phyloP scores from a whole-genome alignment of 192 early-diverging fungal genomes.

The Chytriomyces sp. region DNA sequence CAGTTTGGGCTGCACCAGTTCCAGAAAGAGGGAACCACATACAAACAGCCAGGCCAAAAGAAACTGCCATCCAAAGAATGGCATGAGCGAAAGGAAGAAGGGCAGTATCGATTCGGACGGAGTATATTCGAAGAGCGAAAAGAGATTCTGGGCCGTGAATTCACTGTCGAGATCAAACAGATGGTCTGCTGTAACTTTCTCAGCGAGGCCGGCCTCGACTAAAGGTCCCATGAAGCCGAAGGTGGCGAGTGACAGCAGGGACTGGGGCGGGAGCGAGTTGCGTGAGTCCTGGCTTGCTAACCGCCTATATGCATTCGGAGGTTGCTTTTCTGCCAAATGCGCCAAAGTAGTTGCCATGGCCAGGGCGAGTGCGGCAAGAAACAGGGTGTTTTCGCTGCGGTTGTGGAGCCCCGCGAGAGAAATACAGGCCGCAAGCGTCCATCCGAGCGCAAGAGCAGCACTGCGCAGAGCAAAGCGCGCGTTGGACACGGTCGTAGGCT shows the following conservation, averaged over 20 bases:
- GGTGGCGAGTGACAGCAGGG: not conserved
- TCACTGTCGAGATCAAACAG: conserved; percentile 14
- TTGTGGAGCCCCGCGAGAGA: no score
- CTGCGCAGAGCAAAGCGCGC: no score
- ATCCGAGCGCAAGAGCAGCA: no score
- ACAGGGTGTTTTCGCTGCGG: no score
- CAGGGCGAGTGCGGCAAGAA: no score
- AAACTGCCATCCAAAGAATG: conserved; percentile 17
- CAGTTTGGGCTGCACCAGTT: conserved; percentile 22
- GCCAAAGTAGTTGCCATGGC: no score
- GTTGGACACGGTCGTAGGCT: no score
- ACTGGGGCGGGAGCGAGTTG: not conserved
- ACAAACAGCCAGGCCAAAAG: conserved; percentile 11
- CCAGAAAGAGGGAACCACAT: not conserved
- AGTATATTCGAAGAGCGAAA: conserved; percentile 5
- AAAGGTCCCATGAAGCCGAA: conserved; percentile 18
- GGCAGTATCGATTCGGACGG: not conserved
- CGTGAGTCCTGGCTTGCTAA: not conserved
- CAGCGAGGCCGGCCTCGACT: not conserved
- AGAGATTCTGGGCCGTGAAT: not conserved
- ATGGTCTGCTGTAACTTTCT: conserved; percentile 6
- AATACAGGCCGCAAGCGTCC: no score
- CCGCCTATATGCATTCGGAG: no score
- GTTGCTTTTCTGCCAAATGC: no score
- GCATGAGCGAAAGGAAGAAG: conserved; percentile 10